Percentiles rank a stretch among this genome's conserved stretches.
Evolutionary conservation across 495 filamentous ascomycete genomes (phyloP).

Genomic region (Tirmania nivea): DNA sequence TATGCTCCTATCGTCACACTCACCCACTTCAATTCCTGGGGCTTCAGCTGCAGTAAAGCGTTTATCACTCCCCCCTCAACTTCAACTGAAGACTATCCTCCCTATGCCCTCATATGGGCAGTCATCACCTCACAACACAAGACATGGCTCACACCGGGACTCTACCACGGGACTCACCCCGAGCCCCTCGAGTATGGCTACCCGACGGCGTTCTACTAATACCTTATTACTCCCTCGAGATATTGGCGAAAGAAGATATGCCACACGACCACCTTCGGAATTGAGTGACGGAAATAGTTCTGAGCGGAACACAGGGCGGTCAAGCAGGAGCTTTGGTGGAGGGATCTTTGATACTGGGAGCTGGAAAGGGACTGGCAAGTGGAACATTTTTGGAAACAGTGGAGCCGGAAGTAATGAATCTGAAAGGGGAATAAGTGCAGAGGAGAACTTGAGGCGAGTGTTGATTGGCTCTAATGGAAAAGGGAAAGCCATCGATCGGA

Average conservation of each 20-base stretch:
- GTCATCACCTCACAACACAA: not conserved
- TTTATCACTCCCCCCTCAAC: constrained; percentile 7
- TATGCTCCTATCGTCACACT: not conserved
- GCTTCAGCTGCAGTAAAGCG: not conserved
- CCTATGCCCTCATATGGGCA: constrained; percentile 5
- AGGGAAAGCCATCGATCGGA: not conserved
- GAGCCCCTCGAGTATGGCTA: not conserved
- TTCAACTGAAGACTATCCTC: constrained; percentile 16
- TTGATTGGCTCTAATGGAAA: not conserved
- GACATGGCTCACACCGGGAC: no score
- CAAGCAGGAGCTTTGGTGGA: not conserved
- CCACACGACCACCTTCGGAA: no score
- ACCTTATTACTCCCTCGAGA: not conserved
- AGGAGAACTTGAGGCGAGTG: not conserved
- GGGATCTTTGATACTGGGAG: not conserved
- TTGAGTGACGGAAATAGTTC: no score
- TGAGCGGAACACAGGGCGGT: not conserved
- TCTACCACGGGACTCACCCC: no score
- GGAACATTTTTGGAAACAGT: not conserved
- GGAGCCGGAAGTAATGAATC: not conserved
- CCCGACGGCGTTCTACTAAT: not conserved
- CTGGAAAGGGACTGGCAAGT: not conserved
- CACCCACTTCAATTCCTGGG: not conserved
- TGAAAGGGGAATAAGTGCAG: not conserved
- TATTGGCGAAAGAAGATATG: not conserved